Base-by-base conservation (phyloP, 305 asterid genomes). In the Fraxinus angustifolia region DNA sequence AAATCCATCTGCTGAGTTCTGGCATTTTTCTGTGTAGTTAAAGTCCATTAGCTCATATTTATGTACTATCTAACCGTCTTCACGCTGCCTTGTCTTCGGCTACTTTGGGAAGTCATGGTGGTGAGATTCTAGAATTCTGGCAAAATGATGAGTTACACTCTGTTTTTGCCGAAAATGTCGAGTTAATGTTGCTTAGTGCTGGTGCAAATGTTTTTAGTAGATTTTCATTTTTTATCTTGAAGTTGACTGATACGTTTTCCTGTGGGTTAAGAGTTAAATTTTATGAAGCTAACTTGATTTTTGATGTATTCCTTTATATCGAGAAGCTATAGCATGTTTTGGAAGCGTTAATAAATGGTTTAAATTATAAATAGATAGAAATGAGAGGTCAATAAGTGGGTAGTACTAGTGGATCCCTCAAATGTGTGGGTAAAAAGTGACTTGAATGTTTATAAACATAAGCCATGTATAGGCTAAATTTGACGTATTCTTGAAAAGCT, bases 131-230 rank as follows among this genome's bases (percentile, higher is more conserved):
- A 71, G 65, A 73, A 82, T 7, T 70, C 81, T 73, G 68, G 76
- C 84, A 79, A 78, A 21, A 62, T 48, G 31, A 42, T 62, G 23
- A 73, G 17, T 73, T 28, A 4, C 11, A 11, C 28, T 12, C 26
- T 36, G 10, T 65, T 62, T 65, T 80, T 23, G 30, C 53, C 67
- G 28, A 74, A 26, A 30, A 67, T 28, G 19, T 81, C 11, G 40
- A 50, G 56, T 83, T 72, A 79, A 11, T n/a, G 48, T 78, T 83
- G 78, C 82, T 65, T 8, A 14, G 58, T 33, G 50, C 74, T 77
- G n/a, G 60, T 53, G 33, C 17, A 19, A 80, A 68, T 73, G 80
- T 56, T 72, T 76, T 71, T 56, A 23, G 48, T 17, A 31, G 68
- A 14, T 72, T 10, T 33, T 33, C 50, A 30, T 11, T 56, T 4